Percentiles rank a stretch among this genome's conserved stretches.
Evolutionary conservation across 305 asterid genomes (phyloP).

Genomic region (Coffea humblotiana): DNA sequence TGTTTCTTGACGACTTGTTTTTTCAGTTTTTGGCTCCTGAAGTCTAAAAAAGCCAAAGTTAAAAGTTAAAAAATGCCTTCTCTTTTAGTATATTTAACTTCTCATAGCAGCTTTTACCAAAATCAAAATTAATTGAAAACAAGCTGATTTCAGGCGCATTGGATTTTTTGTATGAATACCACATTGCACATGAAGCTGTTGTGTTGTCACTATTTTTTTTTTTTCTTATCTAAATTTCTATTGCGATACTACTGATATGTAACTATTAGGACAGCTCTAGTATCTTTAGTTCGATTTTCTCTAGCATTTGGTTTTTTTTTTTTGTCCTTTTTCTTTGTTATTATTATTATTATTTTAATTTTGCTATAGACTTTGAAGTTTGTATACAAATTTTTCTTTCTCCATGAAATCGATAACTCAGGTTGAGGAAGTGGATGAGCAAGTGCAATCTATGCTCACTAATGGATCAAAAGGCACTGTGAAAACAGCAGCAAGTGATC

Average conservation of each 20-base stretch:
- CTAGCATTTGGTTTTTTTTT: background rate
- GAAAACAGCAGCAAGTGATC: background rate
- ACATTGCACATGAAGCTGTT: background rate
- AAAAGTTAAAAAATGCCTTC: no score
- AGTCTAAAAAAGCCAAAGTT: no score
- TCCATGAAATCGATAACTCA: background rate
- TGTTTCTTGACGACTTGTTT: no score
- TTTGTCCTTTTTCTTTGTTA: background rate
- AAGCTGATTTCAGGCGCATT: no score
- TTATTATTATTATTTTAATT: background rate
- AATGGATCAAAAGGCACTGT: background rate
- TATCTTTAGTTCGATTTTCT: background rate
- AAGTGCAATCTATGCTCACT: conserved; percentile 3
- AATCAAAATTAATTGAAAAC: no score
- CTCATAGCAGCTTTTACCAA: no score
- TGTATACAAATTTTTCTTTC: background rate
- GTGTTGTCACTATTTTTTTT: background rate
- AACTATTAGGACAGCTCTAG: background rate
- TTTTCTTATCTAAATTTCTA: background rate
- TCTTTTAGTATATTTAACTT: no score
- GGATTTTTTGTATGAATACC: background rate
- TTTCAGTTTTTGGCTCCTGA: no score
- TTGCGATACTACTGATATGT: background rate
- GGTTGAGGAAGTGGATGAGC: conserved; percentile 22
- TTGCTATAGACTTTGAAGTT: background rate